phyloP scores from a whole-genome alignment of 1,284 basidiomycete genomes.

The Schizophyllum commune region DNA sequence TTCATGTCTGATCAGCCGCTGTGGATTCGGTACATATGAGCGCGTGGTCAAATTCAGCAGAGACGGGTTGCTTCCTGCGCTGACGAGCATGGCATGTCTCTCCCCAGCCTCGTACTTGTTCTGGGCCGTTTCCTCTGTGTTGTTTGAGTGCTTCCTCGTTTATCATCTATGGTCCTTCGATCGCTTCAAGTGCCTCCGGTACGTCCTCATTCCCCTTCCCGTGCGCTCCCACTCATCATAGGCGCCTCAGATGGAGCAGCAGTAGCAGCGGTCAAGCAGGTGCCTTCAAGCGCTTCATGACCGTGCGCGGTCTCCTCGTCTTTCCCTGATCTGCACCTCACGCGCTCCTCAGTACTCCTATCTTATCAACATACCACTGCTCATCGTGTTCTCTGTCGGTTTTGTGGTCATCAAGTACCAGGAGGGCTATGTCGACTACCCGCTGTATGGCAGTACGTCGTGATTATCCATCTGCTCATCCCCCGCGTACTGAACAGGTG shows the following conservation, averaged over 20 bases:
- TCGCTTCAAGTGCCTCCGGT: slow-evolving; percentile 65
- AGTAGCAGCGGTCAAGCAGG: slow-evolving; percentile 55
- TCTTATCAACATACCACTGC: slow-evolving; percentile 50
- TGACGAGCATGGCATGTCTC: neutral
- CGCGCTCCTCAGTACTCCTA: slow-evolving; percentile 57
- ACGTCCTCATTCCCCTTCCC: slow-evolving; percentile 14
- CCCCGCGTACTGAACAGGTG: neutral
- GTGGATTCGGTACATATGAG: no score
- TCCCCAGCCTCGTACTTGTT: neutral
- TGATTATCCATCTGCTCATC: neutral
- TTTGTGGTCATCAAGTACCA: slow-evolving; percentile 64
- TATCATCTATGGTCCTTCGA: slow-evolving; percentile 76
- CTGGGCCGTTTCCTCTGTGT: neutral
- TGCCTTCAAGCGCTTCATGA: slow-evolving; percentile 75
- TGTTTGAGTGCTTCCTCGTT: slow-evolving; percentile 37
- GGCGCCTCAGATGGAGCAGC: slow-evolving; percentile 29
- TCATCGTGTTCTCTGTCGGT: slow-evolving; percentile 51
- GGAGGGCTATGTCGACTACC: slow-evolving; percentile 47
- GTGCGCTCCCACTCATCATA: neutral
- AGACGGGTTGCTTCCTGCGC: neutral
- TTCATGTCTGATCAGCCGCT: neutral
- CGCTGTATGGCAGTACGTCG: slow-evolving; percentile 43
- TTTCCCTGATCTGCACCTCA: neutral
- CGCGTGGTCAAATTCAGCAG: no score
- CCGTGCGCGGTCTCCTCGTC: slow-evolving; percentile 32